Base-by-base conservation (phyloP, 257 asterid genomes). In the Eucommia ulmoides region DNA sequence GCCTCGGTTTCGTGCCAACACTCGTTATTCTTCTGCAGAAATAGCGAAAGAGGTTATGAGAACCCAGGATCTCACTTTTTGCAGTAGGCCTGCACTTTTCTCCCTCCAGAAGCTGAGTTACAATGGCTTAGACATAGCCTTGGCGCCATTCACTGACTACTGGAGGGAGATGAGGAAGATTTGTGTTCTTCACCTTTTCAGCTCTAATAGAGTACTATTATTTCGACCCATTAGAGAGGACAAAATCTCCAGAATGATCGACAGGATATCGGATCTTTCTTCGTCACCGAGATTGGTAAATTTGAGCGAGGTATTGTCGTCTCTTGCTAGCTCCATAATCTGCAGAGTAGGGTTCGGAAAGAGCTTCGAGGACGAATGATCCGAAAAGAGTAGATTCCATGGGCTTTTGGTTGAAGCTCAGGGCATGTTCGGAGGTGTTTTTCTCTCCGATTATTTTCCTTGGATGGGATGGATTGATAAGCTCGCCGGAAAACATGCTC, bases 381-480 rank as follows among this genome's bases (percentile, higher is more conserved):
- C 11, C 38, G 66, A 65, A 5, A 68, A 51, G 59, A 2, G 10
- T 55, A 66, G 50, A 46, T 67, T 72, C 4, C 71, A 67, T 23
- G 68, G 53, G n/a, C 68, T 67, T 4, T 62, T 72, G 74, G 22
- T 59, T 8, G 78, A 67, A 7, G 52, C 60, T 16, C 64, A 67
- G 60, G 72, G 60, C 0, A 53, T 67, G 66, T 56, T 46, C 53
- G 75, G 61, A 0, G 67, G 72, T 0, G 47, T 72, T 11, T 72
- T 67, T 22, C 50, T 72, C 0, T 56, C 75, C 0, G 72, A 72
- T 42, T 72, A 67, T 18, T 23, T 72, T 11, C 75, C 79, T 22
- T 52, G 16, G 44, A 50, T 67, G 10, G 57, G 75, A 3, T 64
- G 71, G 67, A 61, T 62, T 47, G 78, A 75, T 53, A 58, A 22